Base-by-base conservation (phyloP, 352 stramenopile genomes). In the Phytopythium cucurbitacearum region DNA sequence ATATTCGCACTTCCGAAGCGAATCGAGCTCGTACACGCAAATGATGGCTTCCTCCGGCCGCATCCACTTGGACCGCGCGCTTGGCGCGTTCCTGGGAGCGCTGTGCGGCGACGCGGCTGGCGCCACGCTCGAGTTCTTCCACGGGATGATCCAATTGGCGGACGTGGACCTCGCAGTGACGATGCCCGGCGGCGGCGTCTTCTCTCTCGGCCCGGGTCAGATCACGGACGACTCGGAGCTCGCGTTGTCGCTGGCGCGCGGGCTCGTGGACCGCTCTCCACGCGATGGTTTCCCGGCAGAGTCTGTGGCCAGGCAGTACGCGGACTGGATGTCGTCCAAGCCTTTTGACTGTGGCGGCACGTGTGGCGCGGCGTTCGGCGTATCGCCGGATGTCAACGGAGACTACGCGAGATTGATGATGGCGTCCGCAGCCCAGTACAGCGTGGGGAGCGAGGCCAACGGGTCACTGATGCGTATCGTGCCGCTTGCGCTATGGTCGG, bases 191-290 rank as follows among this genome's bases (percentile, higher is more conserved):
- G 72, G 69, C n/a, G 72, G 75, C 13, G 34, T 73, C 42, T 76
- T 69, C 21, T 9, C 41, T 3, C 48, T 83, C 37, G 75, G 75
- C 35, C 46, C 40, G 4, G 75, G 75, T 6, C 75, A 86, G 46
- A 81, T 75, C 63, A 86, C 75, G 5, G 75, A 86, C 69, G 75
- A 86, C 62, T 84, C 70, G 57, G 75, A 86, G 65, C 60, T 83
- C 10, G 67, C 75, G 51, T 48, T 86, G 48, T 67, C 70, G 43
- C 62, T 81, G 28, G 67, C 72, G 28, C 62, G 51, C 8, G 72
- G 60, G 0, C 57, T 85, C 1, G 40, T 64, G 12, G 55, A 34
- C 0, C 63, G 69, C 8, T 50, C 37, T 28, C 72, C 65, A 7
- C 43, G 39, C 16, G 56, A 69, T 0, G 65, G 67, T 0, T 69